Evolutionary conservation across 2,329 filamentous ascomycete species (phyloP).

Genomic region (Ophiostoma montium): DNA sequence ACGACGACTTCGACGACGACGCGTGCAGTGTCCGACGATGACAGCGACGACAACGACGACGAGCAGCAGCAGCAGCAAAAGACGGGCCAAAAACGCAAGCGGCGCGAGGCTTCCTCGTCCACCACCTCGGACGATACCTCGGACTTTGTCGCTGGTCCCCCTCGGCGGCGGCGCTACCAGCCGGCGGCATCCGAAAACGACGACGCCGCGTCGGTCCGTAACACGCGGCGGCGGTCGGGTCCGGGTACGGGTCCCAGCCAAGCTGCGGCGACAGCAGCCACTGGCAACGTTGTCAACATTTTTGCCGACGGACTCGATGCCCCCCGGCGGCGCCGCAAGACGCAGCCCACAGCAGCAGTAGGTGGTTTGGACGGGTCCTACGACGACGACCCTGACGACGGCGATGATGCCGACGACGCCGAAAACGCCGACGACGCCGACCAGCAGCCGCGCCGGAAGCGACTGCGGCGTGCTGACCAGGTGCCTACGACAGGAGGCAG

Average conservation of each 20-base stretch:
- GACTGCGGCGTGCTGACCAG: no score
- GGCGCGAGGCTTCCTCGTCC: background rate
- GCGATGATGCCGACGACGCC: background rate
- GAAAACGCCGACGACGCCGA: slow-evolving; percentile 1
- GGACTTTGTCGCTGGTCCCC: no score
- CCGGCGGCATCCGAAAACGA: no score
- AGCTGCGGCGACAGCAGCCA: background rate
- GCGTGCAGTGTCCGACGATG: background rate
- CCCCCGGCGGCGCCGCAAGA: background rate
- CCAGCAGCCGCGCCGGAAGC: slow-evolving; percentile 3
- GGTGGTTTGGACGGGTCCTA: background rate
- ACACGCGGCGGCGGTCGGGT: background rate
- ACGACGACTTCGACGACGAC: background rate
- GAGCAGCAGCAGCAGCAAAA: no score
- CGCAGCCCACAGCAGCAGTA: background rate
- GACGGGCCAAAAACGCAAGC: no score
- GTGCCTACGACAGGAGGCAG: no score
- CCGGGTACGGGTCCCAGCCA: background rate
- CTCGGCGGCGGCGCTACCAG: no score
- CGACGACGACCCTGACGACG: background rate
- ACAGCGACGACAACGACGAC: background rate
- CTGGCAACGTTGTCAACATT: background rate
- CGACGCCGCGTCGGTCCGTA: background rate
- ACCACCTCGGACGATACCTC: no score
- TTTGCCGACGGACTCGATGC: background rate